A percentile compares a stretch with the other conserved stretches of the same genome.
These are phyloP conservation scores for Calendula officinalis DNA, from an alignment of 129 eudicot genomes.

Conservation along the genomic window DNA sequence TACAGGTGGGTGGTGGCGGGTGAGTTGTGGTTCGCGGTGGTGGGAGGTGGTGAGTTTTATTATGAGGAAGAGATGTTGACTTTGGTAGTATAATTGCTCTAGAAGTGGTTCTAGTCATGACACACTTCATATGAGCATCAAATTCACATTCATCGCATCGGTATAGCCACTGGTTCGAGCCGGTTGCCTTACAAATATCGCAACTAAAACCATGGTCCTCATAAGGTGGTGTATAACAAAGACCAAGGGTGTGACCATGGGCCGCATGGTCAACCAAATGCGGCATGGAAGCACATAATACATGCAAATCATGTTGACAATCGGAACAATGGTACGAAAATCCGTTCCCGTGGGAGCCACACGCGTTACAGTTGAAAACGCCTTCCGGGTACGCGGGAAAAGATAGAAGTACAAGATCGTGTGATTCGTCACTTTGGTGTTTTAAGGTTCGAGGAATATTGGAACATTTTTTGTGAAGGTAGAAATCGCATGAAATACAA, in stretches of 20 bases:
- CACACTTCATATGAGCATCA: slow-evolving; percentile 44
- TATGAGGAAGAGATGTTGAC: slow-evolving; percentile 20
- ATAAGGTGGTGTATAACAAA: slow-evolving; percentile 45
- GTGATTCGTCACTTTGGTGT: slow-evolving; percentile 36
- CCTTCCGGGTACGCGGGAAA: slow-evolving; percentile 55
- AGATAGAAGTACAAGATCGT: slow-evolving; percentile 37
- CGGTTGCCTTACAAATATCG: slow-evolving; percentile 32
- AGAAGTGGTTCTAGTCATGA: slow-evolving; percentile 8
- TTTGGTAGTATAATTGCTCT: slow-evolving; percentile 18
- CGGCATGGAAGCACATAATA: slow-evolving; percentile 41
- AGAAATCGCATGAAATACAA: slow-evolving; percentile 40
- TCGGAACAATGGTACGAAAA: slow-evolving; percentile 51
- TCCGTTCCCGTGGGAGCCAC: slow-evolving; percentile 37
- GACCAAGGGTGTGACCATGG: slow-evolving; percentile 42
- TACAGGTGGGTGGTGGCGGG: slow-evolving; percentile 13
- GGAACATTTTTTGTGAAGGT: slow-evolving; percentile 43
- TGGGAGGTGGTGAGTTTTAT: neutral
- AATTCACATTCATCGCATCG: slow-evolving; percentile 46
- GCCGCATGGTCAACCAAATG: neutral
- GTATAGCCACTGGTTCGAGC: slow-evolving; percentile 53
- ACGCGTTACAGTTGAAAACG: slow-evolving; percentile 50
- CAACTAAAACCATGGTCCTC: slow-evolving; percentile 38
- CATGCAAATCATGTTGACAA: slow-evolving; percentile 53
- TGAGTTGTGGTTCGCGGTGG: slow-evolving; percentile 1
- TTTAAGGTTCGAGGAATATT: slow-evolving; percentile 33